Evolutionary conservation across 306 rosid genomes (phyloP).

Genomic region (Lathyrus oleraceus): DNA sequence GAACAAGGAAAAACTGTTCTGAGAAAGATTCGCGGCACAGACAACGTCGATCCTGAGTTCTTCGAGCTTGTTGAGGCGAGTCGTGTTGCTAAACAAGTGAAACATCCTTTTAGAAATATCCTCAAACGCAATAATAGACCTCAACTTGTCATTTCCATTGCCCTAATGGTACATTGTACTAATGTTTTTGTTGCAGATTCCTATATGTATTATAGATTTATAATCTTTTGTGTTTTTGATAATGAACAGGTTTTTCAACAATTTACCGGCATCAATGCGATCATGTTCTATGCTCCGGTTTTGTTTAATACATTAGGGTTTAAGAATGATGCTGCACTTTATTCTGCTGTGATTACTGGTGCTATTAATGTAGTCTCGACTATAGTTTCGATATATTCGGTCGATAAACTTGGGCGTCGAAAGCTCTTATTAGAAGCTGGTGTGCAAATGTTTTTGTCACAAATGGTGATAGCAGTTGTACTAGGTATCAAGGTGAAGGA

Average conservation of each 20-base stretch:
- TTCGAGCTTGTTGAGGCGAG: constrained; percentile 77
- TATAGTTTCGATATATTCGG: constrained; percentile 63
- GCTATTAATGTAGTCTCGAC: constrained; percentile 74
- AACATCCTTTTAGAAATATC: constrained; percentile 78
- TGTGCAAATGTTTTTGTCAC: constrained; percentile 73
- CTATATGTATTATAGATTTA: not conserved
- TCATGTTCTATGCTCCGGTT: constrained; percentile 89
- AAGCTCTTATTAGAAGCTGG: constrained; percentile 72
- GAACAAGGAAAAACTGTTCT: constrained; percentile 79
- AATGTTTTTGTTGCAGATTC: not conserved
- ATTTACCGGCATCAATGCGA: constrained; percentile 87
- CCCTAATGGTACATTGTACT: constrained; percentile 49
- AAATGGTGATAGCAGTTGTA: constrained; percentile 57
- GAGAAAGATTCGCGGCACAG: constrained; percentile 65
- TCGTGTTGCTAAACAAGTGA: constrained; percentile 61
- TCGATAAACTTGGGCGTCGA: constrained; percentile 73
- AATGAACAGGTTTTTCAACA: constrained; percentile 70
- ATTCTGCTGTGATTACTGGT: constrained; percentile 76
- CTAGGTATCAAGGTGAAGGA: constrained; percentile 65
- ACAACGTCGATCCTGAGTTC: constrained; percentile 78
- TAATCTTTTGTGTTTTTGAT: not conserved
- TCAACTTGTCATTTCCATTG: constrained; percentile 68
- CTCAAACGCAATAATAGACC: constrained; percentile 68
- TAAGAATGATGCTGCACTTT: constrained; percentile 64
- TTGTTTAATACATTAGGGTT: constrained; percentile 73